Conservation (phyloP, 2,329 filamentous ascomycete genomes). For the Penicillium sp. region DNA sequence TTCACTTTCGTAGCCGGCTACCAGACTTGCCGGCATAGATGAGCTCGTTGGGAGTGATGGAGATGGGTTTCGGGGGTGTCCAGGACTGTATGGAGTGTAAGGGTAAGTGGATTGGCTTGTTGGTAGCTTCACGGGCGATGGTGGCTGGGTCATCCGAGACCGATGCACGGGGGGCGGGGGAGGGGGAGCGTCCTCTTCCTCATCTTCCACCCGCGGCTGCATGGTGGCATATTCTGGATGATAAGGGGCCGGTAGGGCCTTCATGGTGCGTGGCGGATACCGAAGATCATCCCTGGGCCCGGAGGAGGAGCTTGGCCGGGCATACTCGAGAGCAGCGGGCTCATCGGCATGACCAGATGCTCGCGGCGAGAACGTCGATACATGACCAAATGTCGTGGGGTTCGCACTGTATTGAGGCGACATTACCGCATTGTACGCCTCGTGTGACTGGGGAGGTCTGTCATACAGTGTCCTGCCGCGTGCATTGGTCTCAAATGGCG, state of each 20-base stretch:
- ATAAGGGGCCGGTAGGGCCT: conserved; percentile 33
- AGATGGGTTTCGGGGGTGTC: conserved; percentile 32
- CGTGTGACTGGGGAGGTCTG: conserved; percentile 17
- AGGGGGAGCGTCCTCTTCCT: conserved; percentile 41
- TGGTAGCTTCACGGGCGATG: conserved; percentile 20
- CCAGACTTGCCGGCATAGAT: conserved; percentile 43
- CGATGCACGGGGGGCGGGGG: conserved; percentile 42
- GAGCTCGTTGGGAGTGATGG: conserved; percentile 40
- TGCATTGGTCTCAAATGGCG: conserved; percentile 17
- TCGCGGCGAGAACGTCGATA: conserved; percentile 24
- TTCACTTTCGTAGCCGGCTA: conserved; percentile 44
- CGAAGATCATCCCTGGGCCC: conserved; percentile 23
- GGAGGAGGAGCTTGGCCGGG: conserved; percentile 17
- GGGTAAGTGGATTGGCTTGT: conserved; percentile 34
- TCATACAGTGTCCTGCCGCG: conserved; percentile 21
- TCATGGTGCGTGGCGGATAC: conserved; percentile 30
- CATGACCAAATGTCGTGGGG: conserved; percentile 22
- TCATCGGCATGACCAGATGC: conserved; percentile 21
- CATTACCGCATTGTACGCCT: conserved; percentile 25
- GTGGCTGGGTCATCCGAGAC: conserved; percentile 32
- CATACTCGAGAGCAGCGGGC: conserved; percentile 22
- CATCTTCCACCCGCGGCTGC: conserved; percentile 53
- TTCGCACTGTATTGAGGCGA: conserved; percentile 30
- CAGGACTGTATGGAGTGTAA: conserved; percentile 27
- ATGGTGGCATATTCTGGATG: conserved; percentile 46